A percentile compares a stretch with the other conserved stretches of the same genome.
phyloP scores from a whole-genome alignment of 441 rosid species.

The Theobroma grandiflorum region DNA sequence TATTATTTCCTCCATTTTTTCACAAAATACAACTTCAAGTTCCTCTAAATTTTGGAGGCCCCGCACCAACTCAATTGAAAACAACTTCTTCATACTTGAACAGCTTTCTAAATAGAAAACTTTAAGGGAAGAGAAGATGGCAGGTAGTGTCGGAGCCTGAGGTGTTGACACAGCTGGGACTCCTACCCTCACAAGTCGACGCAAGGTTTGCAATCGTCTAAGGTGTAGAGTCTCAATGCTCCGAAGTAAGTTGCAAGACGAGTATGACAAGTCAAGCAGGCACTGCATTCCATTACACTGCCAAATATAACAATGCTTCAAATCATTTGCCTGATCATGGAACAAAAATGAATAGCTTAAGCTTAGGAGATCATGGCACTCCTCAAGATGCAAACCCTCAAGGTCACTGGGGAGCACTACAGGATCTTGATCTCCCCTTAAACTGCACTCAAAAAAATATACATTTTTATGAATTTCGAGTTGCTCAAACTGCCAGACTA shows the following conservation, averaged over 20 bases:
- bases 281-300: background rate
- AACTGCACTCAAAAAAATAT: background rate
- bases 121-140: background rate
- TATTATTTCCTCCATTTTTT: background rate
- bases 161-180: background rate
- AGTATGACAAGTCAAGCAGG: background rate
- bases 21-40: background rate
- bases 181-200: background rate
- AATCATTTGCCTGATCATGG: background rate
- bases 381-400: background rate
- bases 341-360: background rate
- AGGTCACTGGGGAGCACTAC: background rate
- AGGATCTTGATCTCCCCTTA: background rate
- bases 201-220: background rate
- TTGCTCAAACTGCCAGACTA: background rate
- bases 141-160: background rate
- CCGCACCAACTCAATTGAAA: background rate
- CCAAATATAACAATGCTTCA: background rate
- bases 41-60: slow-evolving; percentile 8
- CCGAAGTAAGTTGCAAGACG: no score
- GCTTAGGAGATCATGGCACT: background rate
- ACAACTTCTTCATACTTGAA: background rate
- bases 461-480: background rate
- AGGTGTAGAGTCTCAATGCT: background rate
- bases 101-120: background rate